Conservation (phyloP, 2,329 filamentous ascomycete species). For the Stylonectria norvegica region DNA sequence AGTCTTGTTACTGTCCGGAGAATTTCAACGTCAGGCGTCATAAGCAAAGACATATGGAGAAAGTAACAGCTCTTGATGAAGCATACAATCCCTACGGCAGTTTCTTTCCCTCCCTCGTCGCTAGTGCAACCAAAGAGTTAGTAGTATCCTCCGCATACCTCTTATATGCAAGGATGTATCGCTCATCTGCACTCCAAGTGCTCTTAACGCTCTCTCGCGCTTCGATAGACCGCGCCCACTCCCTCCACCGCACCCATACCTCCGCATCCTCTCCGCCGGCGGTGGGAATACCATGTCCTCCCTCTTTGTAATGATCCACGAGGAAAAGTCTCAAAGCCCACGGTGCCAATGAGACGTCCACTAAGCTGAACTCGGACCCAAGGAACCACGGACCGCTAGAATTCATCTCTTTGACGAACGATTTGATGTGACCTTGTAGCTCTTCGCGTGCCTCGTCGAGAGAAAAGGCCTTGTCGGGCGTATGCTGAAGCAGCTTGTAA, state of each 20-base stretch:
- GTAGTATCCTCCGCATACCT: conserved; percentile 64
- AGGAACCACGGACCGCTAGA: conserved; percentile 59
- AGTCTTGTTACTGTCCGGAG: too few species aligned
- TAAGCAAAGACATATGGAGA: too few species aligned
- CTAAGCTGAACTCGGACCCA: conserved; percentile 59
- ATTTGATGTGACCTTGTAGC: conserved; percentile 56
- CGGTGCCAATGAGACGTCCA: conserved; percentile 69
- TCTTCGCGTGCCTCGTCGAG: conserved; percentile 54
- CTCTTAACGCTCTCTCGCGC: conserved; percentile 59
- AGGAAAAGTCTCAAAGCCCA: conserved; percentile 71
- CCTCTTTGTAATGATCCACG: conserved; percentile 69
- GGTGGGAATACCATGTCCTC: conserved; percentile 46
- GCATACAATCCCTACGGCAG: conserved; percentile 50
- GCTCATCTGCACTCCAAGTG: conserved; percentile 64
- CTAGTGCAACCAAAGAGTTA: conserved; percentile 58
- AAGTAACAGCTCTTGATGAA: too few species aligned
- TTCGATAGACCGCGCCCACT: conserved; percentile 60
- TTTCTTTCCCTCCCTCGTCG: conserved; percentile 58
- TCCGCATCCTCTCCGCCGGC: conserved; percentile 56
- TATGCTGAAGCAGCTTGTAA: conserved; percentile 60
- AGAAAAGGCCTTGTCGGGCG: conserved; percentile 44
- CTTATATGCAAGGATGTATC: conserved; percentile 67
- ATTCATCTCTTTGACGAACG: conserved; percentile 62
- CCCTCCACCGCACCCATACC: conserved; percentile 62
- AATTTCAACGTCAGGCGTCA: too few species aligned